A percentile compares a stretch with the other conserved stretches of the same genome.
These are phyloP conservation scores for Colletotrichum sp. DNA, from an alignment of 2,329 filamentous ascomycete genomes.

Conservation along the genomic window DNA sequence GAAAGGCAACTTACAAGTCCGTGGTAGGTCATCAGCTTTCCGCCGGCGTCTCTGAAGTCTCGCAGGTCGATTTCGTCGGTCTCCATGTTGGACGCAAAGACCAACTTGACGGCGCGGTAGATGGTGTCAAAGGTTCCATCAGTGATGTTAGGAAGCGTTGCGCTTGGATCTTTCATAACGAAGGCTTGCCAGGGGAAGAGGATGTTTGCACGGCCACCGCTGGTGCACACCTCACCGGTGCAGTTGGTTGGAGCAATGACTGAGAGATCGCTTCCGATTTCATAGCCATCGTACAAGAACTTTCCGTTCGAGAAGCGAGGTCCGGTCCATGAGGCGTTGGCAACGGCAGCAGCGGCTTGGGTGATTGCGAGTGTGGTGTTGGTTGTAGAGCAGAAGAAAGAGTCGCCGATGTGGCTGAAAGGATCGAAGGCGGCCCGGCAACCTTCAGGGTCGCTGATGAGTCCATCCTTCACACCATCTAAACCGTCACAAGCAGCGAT, in stretches of 20 bases:
- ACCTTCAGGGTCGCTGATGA: not conserved
- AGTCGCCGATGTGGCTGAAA: not conserved
- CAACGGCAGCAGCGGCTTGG: not conserved
- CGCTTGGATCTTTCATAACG: not conserved
- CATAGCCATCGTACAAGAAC: not conserved
- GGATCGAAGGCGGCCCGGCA: constrained; percentile 26
- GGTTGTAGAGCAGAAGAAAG: constrained; percentile 18
- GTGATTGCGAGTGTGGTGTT: not conserved
- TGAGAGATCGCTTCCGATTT: not conserved
- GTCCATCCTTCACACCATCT: constrained; percentile 1
- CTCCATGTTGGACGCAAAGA: not conserved
- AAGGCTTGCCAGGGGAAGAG: not conserved
- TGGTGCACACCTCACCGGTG: not conserved
- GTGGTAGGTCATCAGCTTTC: constrained; percentile 43
- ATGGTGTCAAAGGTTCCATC: not conserved
- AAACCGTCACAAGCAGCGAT: not conserved
- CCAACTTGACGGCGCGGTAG: not conserved
- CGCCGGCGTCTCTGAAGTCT: constrained; percentile 40
- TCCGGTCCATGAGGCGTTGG: not conserved
- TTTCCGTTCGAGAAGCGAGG: not conserved
- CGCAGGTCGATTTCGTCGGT: constrained; percentile 28
- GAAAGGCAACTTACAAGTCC: constrained; percentile 26
- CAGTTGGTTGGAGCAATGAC: not conserved
- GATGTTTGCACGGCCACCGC: not conserved
- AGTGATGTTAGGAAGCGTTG: not conserved